These are phyloP conservation scores for Sugiyamaella sp. DNA, from an alignment of 1,139 yeast species.

Conservation along the genomic window DNA sequence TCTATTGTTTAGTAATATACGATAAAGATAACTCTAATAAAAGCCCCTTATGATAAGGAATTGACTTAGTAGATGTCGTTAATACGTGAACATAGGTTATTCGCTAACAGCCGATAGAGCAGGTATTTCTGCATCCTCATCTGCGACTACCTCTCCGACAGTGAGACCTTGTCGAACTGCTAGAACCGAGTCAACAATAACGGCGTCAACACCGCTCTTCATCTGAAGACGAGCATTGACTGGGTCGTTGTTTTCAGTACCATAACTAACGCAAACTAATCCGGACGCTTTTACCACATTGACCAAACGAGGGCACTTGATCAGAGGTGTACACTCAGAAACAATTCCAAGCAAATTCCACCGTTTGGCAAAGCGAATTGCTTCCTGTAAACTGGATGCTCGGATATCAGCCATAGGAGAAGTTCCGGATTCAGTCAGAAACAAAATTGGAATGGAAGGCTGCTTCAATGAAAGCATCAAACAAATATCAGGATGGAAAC, in stretches of 20 bases:
- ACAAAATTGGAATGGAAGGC: slow-evolving; percentile 82
- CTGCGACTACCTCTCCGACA: slow-evolving; percentile 22
- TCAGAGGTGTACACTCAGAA: slow-evolving; percentile 82
- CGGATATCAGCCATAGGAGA: slow-evolving; percentile 83
- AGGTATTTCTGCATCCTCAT: too few species aligned
- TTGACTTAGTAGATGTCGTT: neutral
- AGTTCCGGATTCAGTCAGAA: slow-evolving; percentile 88
- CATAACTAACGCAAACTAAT: slow-evolving; percentile 91
- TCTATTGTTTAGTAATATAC: neutral
- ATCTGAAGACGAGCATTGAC: slow-evolving; percentile 83
- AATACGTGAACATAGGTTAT: too few species aligned
- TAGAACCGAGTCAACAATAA: slow-evolving; percentile 90
- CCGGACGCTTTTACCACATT: slow-evolving; percentile 89
- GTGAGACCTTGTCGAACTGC: slow-evolving; percentile 85
- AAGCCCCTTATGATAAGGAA: too few species aligned
- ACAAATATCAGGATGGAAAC: slow-evolving; percentile 95
- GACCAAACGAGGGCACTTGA: slow-evolving; percentile 85
- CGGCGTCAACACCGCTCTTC: slow-evolving; percentile 97
- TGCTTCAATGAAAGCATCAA: slow-evolving; percentile 84
- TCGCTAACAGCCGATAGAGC: neutral
- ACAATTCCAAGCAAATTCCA: slow-evolving; percentile 95
- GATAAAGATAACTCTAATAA: too few species aligned
- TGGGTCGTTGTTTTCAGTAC: slow-evolving; percentile 82
- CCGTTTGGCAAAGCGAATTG: slow-evolving; percentile 84
- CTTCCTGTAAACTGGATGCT: slow-evolving; percentile 86